phyloP scores from a whole-genome alignment of 2,329 filamentous ascomycete species.

The Aspergillus unguis region DNA sequence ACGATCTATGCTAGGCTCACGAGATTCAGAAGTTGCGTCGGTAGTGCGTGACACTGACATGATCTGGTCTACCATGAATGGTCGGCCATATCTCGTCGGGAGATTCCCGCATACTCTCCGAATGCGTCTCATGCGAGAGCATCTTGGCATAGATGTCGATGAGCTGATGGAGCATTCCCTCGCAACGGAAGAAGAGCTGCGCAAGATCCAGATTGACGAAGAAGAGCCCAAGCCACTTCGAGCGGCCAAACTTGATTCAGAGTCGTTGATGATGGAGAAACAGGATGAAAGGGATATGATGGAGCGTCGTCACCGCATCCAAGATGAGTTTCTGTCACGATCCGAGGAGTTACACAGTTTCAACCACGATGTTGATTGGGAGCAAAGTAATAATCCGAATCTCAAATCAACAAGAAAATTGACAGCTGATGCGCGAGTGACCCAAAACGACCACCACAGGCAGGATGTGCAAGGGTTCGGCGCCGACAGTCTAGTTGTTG shows the following conservation, averaged over 20 bases:
- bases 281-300: constrained; percentile 42
- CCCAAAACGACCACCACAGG: constrained; percentile 60
- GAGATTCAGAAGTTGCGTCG: constrained; percentile 89
- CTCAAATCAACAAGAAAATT: constrained; percentile 53
- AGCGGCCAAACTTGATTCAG: constrained; percentile 25
- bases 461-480: constrained; percentile 78
- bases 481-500: constrained; percentile 68
- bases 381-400: constrained; percentile 57
- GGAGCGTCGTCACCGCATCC: constrained; percentile 43
- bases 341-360: constrained; percentile 63
- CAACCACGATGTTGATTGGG: constrained; percentile 70
- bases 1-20: constrained; percentile 84
- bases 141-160: constrained; percentile 93
- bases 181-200: constrained; percentile 61
- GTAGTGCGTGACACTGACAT: constrained; percentile 91
- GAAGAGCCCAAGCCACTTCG: constrained; percentile 30
- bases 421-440: constrained; percentile 58
- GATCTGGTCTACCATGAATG: constrained; percentile 87
- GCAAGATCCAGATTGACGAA: constrained; percentile 57
- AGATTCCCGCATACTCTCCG: constrained; percentile 90
- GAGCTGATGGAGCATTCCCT: constrained; percentile 78
- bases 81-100: constrained; percentile 82
- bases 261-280: constrained; percentile 34
- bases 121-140: constrained; percentile 91
- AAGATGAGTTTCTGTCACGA: constrained; percentile 56